Evolutionary conservation across 2,329 filamentous ascomycete species (phyloP), one percentile per base, ranked within the genome.

Genomic region (Ceratocystis cubensis): DNA sequence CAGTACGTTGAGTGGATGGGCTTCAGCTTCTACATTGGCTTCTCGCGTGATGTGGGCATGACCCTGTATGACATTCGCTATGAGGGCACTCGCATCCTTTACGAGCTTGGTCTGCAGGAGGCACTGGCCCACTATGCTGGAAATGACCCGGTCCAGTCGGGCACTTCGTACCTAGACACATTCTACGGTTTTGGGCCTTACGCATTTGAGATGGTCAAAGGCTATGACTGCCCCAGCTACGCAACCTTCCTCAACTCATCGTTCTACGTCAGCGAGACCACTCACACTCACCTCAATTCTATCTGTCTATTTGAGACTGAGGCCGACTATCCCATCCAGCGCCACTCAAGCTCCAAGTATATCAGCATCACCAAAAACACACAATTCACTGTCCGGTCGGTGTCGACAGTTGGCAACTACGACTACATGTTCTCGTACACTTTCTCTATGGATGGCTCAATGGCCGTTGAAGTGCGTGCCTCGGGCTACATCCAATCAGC

Each of bases 81-180:
- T 73, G 79, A 79, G 69, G 78, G 77, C 13, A 76, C 81, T 69
- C 74, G 79, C 1, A 75, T 82, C 56, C 73, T 82, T 59, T 82
- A 82, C 70, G 79, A 82, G 72, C 75, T 82, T 3, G 77, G 77
- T 7, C 73, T 82, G 63, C 79, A 83, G 70, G 80, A 82, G 71
- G 80, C 80, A 0, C 73, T 80, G 30, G 78, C 80, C 3, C 80
- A 82, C 66, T 82, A 82, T 68, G 80, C 78, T 3, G 78, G 79
- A 0, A 75, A 76, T 69, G 74, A 79, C 65, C 78, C 79, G 8
- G 78, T 79, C 71, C 71, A 75, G 1, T 75, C 75, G 4, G 72
- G 73, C n/a, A 78, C 75, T 0, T 72, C 76, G 33, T 79, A 76
- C 67, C 77, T 79, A 65, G 78, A 79, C 65, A 75, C 75, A 0